Percentiles rank a stretch among this genome's conserved stretches.
Conservation (phyloP, 176 grass and related monocot species). For the Triticum aestivum region IWGSC_CS_RefSeq_v2.1 NC_057796.1:122367317-122367816, state of each 20-base stretch:
- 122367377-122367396: neutral
- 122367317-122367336: neutral
- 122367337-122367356: neutral
- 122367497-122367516: neutral
- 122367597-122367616: neutral
- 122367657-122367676: too few relatives aligned
- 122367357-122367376: neutral
- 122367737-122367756: too few relatives aligned
- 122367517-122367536: neutral
- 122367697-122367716: too few relatives aligned
- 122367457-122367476: neutral
- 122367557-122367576: conserved; percentile 7
- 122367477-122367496: neutral
- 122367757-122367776: too few relatives aligned
- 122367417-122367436: neutral
- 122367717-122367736: too few relatives aligned
- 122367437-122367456: neutral
- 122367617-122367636: neutral
- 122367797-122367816: conserved; percentile 30
- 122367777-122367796: neutral
- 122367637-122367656: neutral
- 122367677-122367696: too few relatives aligned
- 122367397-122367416: neutral
- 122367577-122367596: conserved; percentile 13
- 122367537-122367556: neutral